Conservation (phyloP, 176 grass and related monocot species). For the Hsuehochloa calcarea region DNA sequence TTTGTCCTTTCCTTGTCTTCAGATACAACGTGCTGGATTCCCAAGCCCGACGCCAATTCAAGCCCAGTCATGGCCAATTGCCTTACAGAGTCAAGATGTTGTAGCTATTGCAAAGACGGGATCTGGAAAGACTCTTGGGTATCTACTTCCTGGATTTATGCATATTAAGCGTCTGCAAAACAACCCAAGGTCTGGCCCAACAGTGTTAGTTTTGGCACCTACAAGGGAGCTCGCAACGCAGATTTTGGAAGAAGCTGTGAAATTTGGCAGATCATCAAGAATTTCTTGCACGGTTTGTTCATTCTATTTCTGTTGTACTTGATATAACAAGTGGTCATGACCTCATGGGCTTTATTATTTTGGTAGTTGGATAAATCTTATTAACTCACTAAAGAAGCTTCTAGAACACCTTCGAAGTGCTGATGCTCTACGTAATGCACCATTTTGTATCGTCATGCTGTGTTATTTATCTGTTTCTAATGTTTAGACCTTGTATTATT, state of each 20-base stretch:
- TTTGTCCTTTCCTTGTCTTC: constrained; percentile 23
- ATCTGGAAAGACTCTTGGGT: constrained; percentile 95
- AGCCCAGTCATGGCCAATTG: constrained; percentile 97
- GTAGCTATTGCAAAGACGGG: constrained; percentile 98
- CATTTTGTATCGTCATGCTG: not conserved
- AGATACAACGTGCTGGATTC: constrained; percentile 86
- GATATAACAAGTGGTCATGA: not conserved
- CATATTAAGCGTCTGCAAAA: constrained; percentile 79
- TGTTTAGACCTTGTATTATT: not conserved
- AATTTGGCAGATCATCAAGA: constrained; percentile 84
- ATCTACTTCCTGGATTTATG: constrained; percentile 95
- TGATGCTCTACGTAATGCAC: not conserved
- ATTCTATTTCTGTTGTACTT: constrained; percentile 5
- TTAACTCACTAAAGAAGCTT: not conserved
- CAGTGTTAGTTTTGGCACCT: constrained; percentile 85
- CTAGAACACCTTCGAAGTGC: not conserved
- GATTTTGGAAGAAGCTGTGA: constrained; percentile 86
- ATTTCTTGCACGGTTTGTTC: constrained; percentile 86
- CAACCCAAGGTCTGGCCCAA: constrained; percentile 70
- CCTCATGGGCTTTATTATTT: not conserved
- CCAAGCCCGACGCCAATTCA: constrained; percentile 90
- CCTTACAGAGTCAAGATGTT: constrained; percentile 85
- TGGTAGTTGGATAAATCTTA: not conserved
- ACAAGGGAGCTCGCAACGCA: constrained; percentile 97
- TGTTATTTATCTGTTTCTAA: not conserved